phyloP scores from a whole-genome alignment of 2,329 filamentous ascomycete genomes.

The Fusarium paranaense region DNA sequence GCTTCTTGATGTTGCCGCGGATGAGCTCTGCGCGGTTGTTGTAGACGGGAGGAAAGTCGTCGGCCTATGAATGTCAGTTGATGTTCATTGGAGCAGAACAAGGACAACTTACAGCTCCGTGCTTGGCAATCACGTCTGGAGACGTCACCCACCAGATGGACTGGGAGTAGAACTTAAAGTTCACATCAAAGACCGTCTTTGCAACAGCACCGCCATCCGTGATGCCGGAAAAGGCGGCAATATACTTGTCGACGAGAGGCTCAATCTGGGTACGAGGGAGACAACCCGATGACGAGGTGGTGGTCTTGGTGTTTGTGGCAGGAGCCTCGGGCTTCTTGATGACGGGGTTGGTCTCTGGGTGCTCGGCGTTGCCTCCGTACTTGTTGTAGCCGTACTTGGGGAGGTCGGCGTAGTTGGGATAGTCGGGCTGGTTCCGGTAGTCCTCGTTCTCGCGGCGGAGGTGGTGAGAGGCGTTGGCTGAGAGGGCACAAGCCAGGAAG shows the following conservation, averaged over 20 bases:
- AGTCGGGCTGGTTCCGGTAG: neutral
- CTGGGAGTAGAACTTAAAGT: constrained; percentile 35
- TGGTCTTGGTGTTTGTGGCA: constrained; percentile 1
- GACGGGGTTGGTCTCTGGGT: constrained; percentile 22
- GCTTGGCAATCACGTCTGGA: constrained; percentile 20
- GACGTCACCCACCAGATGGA: constrained; percentile 35
- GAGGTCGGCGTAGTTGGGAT: constrained; percentile 10
- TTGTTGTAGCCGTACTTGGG: constrained; percentile 31
- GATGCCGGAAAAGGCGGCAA: constrained; percentile 31
- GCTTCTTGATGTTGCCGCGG: constrained; percentile 12
- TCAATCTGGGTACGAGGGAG: constrained; percentile 23
- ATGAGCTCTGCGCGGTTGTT: constrained; percentile 28
- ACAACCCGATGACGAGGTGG: constrained; percentile 1
- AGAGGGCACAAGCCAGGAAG: constrained; percentile 29
- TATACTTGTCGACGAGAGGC: constrained; percentile 34
- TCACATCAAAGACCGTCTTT: constrained; percentile 18
- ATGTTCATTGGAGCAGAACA: too few relatives aligned
- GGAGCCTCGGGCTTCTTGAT: neutral
- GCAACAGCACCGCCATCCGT: constrained; percentile 27
- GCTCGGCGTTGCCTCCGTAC: constrained; percentile 30
- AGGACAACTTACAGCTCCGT: constrained; percentile 14
- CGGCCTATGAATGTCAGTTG: constrained; percentile 6
- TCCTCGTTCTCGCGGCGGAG: constrained; percentile 12
- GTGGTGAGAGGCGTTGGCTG: constrained; percentile 18
- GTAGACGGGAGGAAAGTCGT: constrained; percentile 35